Evolutionary conservation across 2,329 filamentous ascomycete species (phyloP).

Genomic region (Paraphaeosphaeria sporulosa): DNA sequence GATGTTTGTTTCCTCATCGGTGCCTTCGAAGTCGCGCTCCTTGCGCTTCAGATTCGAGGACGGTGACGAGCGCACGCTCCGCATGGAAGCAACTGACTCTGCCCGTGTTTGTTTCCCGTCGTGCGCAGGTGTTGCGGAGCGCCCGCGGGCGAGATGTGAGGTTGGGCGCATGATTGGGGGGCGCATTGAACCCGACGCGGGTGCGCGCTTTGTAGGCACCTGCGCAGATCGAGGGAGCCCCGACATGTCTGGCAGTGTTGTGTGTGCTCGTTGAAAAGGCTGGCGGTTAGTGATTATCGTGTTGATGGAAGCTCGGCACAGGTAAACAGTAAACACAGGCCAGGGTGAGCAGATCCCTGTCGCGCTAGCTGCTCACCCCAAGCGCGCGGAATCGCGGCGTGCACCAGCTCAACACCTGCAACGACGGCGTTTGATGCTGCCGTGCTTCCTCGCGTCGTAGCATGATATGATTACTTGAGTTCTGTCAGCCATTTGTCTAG

Average conservation of each 20-base stretch:
- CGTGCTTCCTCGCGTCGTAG: not conserved
- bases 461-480: not conserved
- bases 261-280: conserved; percentile 24
- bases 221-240: conserved; percentile 61
- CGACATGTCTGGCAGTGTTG: conserved; percentile 55
- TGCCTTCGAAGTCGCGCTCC: conserved; percentile 80
- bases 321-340: conserved; percentile 28
- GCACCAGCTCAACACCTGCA: not conserved
- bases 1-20: conserved; percentile 91
- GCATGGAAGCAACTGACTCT: conserved; percentile 69
- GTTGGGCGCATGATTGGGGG: conserved; percentile 62
- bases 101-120: conserved; percentile 72
- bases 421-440: not conserved
- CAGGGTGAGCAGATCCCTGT: conserved; percentile 12
- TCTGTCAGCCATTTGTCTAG: not conserved
- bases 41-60: conserved; percentile 78
- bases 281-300: conserved; percentile 26
- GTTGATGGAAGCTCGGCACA: conserved; percentile 25
- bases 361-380: conserved; percentile 5
- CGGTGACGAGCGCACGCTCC: conserved; percentile 55
- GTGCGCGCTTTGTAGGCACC: conserved; percentile 57
- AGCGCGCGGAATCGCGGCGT: conserved; percentile 1
- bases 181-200: conserved; percentile 59
- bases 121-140: conserved; percentile 56
- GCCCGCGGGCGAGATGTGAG: conserved; percentile 57